Evolutionary conservation across 2,329 filamentous ascomycete species (phyloP).

Genomic region (Fusarium pseudocircinatum): DNA sequence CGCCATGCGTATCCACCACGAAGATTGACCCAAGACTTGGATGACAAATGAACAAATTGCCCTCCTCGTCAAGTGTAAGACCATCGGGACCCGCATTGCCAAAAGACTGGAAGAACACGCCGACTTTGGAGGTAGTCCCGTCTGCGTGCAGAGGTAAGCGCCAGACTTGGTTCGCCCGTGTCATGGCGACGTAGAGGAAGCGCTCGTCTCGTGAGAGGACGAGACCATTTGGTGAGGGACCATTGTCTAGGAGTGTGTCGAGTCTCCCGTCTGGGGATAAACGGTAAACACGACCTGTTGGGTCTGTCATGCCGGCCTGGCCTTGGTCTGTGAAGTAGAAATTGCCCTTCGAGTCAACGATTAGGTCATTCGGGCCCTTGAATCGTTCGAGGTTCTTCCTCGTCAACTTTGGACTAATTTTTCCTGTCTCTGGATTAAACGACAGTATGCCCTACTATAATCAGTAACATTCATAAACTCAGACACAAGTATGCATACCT

Average conservation of each 20-base stretch:
- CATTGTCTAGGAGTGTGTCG: conserved; percentile 51
- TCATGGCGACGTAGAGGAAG: conserved; percentile 54
- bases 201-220: conserved; percentile 51
- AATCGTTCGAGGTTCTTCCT: conserved; percentile 54
- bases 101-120: conserved; percentile 54
- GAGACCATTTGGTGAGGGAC: conserved; percentile 52
- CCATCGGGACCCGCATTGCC: conserved; percentile 53
- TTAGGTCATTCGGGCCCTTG: conserved; percentile 55
- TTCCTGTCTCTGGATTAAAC: conserved; percentile 45
- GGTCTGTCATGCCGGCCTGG: conserved; percentile 55
- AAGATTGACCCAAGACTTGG: conserved; percentile 50
- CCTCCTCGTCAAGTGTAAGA: conserved; percentile 52
- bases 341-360: conserved; percentile 49
- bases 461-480: not conserved
- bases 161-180: conserved; percentile 54
- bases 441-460: conserved; percentile 47
- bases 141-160: conserved; percentile 51
- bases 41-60: conserved; percentile 49
- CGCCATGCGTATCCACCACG: conserved; percentile 49
- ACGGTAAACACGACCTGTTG: conserved; percentile 52
- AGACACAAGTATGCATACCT: conserved; percentile 37
- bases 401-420: conserved; percentile 46
- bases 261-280: conserved; percentile 48
- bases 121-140: conserved; percentile 51
- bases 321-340: conserved; percentile 58